Evolutionary conservation across 257 asterid genomes (phyloP), one percentile per base, ranked within the genome.

Genomic region (Leonotis leonurus): DNA sequence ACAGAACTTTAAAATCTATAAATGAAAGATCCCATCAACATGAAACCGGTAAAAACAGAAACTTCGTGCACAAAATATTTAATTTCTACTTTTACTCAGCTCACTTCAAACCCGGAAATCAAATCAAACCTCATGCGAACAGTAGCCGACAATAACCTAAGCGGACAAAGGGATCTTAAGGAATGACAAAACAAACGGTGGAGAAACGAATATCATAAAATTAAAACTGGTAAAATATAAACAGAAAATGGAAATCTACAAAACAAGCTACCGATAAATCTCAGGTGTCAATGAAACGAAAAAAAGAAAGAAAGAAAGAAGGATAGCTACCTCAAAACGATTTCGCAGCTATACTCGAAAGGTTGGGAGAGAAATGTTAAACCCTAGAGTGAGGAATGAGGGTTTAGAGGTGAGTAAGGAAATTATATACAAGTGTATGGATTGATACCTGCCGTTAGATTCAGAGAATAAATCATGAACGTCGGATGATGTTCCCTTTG

Each of bases 361-460:
- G n/a, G n/a, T n/a, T n/a, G 60, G 17, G 44, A 35, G 37, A 70
- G 58, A 14, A 22, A 10, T 68, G 60, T 51, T 25, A 74, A 74
- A 74, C 78, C 78, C 78, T 69, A 69, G 35, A 50, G 37, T n/a
- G 49, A 46, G 37, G 10, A 8, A 46, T 13, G 60, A 56, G 69
- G 72, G 78, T 73, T 73, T 50, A 69, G 20, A 40, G 26, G n/a
- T 3, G 8, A 35, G 17, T 4, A 7, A 6, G 5, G 56, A 59
- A 52, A 8, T 16, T 59, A 41, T 50, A 71, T 22, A 58, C 3
- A 58, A 60, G 13, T 14, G 40, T 18, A 37, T 29, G 44, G 51
- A 18, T 41, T 16, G 41, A 3, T 20, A 18, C 27, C 58, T 24
- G 22, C 76, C 76, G 63, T 71, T 26, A 8, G 67, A 21, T 59